Conservation (phyloP, 2,329 filamentous ascomycete genomes). For the Rutstroemia sydowiana region DNA sequence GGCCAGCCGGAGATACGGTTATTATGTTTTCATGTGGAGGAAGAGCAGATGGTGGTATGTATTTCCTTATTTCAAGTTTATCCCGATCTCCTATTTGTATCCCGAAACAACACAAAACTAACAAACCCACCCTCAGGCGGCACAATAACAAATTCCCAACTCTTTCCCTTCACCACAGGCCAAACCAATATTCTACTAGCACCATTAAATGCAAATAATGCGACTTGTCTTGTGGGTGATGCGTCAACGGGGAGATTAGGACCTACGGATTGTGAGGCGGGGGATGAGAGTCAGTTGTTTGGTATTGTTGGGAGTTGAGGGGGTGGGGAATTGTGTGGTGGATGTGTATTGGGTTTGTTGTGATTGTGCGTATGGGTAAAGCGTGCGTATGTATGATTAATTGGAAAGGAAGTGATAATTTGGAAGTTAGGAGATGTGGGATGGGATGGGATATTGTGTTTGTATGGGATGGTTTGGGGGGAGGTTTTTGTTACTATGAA, state of each 20-base stretch:
- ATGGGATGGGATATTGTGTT: no score
- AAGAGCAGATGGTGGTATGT: constrained; percentile 41
- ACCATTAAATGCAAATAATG: constrained; percentile 37
- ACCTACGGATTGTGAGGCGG: constrained; percentile 14
- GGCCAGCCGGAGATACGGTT: constrained; percentile 44
- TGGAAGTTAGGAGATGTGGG: no score
- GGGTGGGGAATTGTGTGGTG: neutral
- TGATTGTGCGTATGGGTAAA: neutral
- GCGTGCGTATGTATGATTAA: neutral
- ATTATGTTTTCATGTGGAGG: constrained; percentile 53
- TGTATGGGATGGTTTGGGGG: no score
- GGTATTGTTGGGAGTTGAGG: constrained; percentile 10
- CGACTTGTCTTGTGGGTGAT: constrained; percentile 36
- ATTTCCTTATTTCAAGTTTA: no score
- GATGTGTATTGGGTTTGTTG: neutral
- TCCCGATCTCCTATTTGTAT: no score
- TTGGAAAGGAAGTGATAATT: no score
- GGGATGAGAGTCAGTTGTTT: constrained; percentile 15
- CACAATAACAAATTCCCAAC: constrained; percentile 36
- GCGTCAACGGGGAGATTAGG: constrained; percentile 21
- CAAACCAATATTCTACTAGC: constrained; percentile 35
- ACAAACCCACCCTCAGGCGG: no score
- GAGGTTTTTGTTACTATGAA: no score
- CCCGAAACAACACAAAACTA: neutral
- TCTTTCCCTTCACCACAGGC: constrained; percentile 39